Base-by-base conservation (phyloP, 306 rosid genomes). In the Quercus wislizeni region DNA sequence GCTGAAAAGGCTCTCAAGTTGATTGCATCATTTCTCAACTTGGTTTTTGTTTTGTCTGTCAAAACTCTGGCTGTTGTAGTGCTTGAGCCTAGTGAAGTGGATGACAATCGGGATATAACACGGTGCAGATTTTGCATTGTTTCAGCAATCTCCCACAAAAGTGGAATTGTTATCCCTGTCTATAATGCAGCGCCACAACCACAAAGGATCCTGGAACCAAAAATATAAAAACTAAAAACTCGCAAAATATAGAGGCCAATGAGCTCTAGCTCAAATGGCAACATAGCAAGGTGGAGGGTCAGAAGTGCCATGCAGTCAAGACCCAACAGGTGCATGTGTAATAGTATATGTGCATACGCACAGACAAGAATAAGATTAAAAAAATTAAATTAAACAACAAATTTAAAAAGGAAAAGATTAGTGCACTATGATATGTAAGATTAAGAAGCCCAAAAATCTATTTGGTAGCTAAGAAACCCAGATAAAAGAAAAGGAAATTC, bases 101-200 rank as follows among this genome's bases (percentile, higher is more conserved):
- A 71, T 52, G 82, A 64, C 30, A 85, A 68, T 46, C 82, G 89
- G 51, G 76, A 70, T 25, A 88, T 23, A 52, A 83, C 38, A 18
- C 82, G 86, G 21, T 80, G 87, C 67, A 88, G 71, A 64, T 74
- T 85, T 80, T 83, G 82, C 91, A 88, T 85, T 51, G 79, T 75
- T 31, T 27, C 23, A 21, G 64, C 58, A 69, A 27, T 27, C 46
- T 43, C 54, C 25, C 74, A 19, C 14, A 12, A 49, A 69, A 25
- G 20, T 74, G 25, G 71, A 67, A 19, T 31, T 5, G 3, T 67
- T 41, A 17, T 14, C 23, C n/a, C 31, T 0, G 31, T 59, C 65
- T 59, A 59, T 4, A 14, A 19, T 18, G 6, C 54, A 46, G 20
- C 5, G 5, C 67, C 43, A 14, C 71, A 56, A 46, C 61, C n/a